Conservation (phyloP, 1,139 yeast genomes). For the Kodamaea arcana region DNA sequence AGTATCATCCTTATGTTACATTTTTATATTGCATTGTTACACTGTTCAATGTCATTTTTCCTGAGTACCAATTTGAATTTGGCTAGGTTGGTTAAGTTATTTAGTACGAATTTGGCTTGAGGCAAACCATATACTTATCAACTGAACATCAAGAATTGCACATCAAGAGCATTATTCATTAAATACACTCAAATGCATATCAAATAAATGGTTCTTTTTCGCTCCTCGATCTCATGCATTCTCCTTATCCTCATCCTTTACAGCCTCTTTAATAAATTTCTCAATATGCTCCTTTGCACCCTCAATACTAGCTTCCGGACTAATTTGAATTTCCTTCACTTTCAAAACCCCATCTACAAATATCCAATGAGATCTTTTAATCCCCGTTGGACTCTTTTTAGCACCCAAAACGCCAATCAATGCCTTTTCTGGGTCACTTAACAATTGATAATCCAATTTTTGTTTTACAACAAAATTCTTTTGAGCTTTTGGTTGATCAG, state of each 20-base stretch:
- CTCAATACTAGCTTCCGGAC: slow-evolving; percentile 73
- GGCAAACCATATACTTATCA: no score
- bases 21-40: no score
- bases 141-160: no score
- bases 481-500: slow-evolving; percentile 74
- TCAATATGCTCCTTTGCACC: slow-evolving; percentile 58
- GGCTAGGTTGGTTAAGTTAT: no score
- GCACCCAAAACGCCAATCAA: slow-evolving; percentile 79
- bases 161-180: no score
- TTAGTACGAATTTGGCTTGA: no score
- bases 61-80: no score
- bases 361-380: slow-evolving; percentile 86
- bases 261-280: slow-evolving; percentile 19
- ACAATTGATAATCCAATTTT: slow-evolving; percentile 63
- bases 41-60: no score
- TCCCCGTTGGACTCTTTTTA: slow-evolving; percentile 71
- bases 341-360: slow-evolving; percentile 72
- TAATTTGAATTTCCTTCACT: slow-evolving; percentile 60
- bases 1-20: no score
- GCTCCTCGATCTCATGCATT: slow-evolving; percentile 4
- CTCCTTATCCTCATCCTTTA: slow-evolving; percentile 10
- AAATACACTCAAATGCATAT: no score
- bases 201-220: no score
- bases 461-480: slow-evolving; percentile 71
- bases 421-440: slow-evolving; percentile 70